Evolutionary conservation across 768 basidiomycete genomes (phyloP), one percentile per base, ranked within the genome.

Genomic region (Kwoniella dejecticola): DNA sequence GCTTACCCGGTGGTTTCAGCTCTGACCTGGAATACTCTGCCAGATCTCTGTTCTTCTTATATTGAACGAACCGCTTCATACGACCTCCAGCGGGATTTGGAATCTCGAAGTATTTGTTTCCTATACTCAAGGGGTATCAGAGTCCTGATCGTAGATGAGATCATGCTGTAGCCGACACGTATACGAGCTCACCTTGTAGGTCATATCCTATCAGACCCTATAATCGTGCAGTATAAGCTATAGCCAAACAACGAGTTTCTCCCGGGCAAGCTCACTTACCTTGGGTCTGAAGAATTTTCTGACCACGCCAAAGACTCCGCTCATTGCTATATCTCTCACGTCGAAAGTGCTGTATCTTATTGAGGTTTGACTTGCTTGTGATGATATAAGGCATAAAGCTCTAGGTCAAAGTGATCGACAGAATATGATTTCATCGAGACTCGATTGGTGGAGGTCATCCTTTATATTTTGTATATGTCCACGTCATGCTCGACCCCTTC

Each of bases 41-140:
- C 5, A 75, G 61, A 38, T 72, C 67, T 40, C 67, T 40, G 36
- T 64, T 58, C 19, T 69, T 62, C 24, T 56, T 45, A 49, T 75
- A 75, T 33, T 75, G 69, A 19, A 75, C 74, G 12, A 63, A 64
- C 8, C 74, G 61, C 38, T 71, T 71, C 44, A 62, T 59, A 17
- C 68, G 64, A 2, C 71, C 71, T 27, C 71, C 73, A 70, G 62
- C 63, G 13, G 65, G 63, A 24, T 66, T 60, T 0, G 71, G 67
- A 10, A 71, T 57, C 42, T 75, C 74, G 38, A 61, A 75, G 42
- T 67, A 75, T 36, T 56, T 64, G 54, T 75, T 75, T 1, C 74
- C 73, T 72, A 26, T 17, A 30, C 15, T 36, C 33, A 17, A 27
- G 11, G 19, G 10, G 13, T 40, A 24, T 48, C 54, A 57, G 29